Conservation (phyloP, 1,284 basidiomycete genomes). For the Lignosus rhinocerotis region DNA sequence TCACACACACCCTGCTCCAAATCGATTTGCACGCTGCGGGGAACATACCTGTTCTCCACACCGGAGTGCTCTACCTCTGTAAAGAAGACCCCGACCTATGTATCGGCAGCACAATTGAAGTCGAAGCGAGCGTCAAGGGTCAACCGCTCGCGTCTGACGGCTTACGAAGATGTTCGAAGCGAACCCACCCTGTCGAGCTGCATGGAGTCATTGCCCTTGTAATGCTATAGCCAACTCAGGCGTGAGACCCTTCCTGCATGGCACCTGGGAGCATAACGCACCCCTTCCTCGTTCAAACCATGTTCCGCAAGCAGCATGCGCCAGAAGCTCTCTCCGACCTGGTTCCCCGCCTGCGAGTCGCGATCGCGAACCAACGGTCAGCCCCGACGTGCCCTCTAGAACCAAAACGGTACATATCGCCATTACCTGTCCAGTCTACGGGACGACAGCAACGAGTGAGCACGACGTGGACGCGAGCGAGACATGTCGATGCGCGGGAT, state of each 20-base stretch:
- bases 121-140: background rate
- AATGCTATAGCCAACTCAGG: conserved; percentile 36
- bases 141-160: background rate
- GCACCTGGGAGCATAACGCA: conserved; percentile 36
- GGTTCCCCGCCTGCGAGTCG: conserved; percentile 59
- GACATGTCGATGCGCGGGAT: background rate
- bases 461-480: background rate
- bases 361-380: background rate
- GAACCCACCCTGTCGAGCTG: conserved; percentile 46
- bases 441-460: background rate
- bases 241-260: background rate
- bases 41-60: conserved; percentile 75
- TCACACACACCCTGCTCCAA: conserved; percentile 91
- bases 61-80: conserved; percentile 52
- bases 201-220: conserved; percentile 48
- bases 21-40: conserved; percentile 90
- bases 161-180: background rate
- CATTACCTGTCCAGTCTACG: conserved; percentile 20
- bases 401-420: background rate
- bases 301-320: conserved; percentile 79
- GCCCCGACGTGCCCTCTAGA: background rate
- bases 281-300: conserved; percentile 70
- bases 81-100: conserved; percentile 74
- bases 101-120: no score
- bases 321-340: conserved; percentile 82